Evolutionary conservation across 768 basidiomycete genomes (phyloP), one percentile per base, ranked within the genome.

Genomic region (Cantharellus anzutake): DNA sequence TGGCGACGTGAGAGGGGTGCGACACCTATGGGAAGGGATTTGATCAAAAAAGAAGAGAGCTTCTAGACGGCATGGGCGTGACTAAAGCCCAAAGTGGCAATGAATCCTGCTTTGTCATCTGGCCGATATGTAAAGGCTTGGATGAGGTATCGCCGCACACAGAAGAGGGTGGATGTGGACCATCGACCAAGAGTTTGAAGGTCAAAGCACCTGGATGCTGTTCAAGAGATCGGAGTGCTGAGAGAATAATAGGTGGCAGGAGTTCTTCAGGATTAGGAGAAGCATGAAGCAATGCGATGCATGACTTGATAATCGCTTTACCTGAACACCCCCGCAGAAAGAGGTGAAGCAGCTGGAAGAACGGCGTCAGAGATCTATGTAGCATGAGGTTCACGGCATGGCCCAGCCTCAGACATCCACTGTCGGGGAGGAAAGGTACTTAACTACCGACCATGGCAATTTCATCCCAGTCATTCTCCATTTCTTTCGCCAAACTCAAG

Each of bases 301-400:
- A 37, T 51, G 40, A 41, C 20, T 29, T 71, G 62, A 2, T 34
- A 57, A 14, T 53, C 51, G 4, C 60, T 59, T 16, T 35, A 62
- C 44, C 63, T 64, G 52, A 44, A 62, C 57, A 34, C 60, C 20
- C 70, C 44, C 65, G 70, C 50, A 87, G 78, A 11, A 77, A 65
- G 4, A 70, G 70, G 65, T 83, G 75, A 60, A 89, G 73, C 20
- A 91, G 73, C 66, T 91, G 88, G 65, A 80, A 80, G 68, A 91
- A 90, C 2, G 88, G 89, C 14, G 88, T n/a, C n/a, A 51, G 86
- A 89, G 59, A 91, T 81, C 88, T 91, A 29, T 16, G n/a, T 41
- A 16, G 16, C 40, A 53, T 20, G 5, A 16, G 41, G 4, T 52
- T 3, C 44, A 55, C 14, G 35, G 20, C 20, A 48, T 29, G 44